Evolutionary conservation across 2,329 filamentous ascomycete genomes (phyloP).

Genomic region (Aspergillus persii): DNA sequence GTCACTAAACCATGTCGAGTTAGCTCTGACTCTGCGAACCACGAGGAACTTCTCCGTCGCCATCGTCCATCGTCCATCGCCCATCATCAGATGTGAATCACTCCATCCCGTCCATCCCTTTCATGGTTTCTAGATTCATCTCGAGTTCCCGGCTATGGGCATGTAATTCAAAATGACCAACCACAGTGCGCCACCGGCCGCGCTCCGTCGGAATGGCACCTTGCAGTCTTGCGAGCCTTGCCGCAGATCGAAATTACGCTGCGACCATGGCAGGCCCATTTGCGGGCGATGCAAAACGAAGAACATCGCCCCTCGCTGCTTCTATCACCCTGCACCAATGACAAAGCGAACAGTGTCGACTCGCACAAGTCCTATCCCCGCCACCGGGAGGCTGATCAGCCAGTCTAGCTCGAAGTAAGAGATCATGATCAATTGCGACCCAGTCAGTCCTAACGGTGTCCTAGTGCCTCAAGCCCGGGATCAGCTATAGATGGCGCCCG

Average conservation of each 20-base stretch:
- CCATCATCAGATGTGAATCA: neutral
- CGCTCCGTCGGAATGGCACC: constrained; percentile 36
- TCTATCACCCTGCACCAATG: constrained; percentile 41
- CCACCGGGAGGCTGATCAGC: constrained; percentile 16
- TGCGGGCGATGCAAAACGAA: constrained; percentile 33
- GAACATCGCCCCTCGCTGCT: constrained; percentile 30
- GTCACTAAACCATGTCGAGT: neutral
- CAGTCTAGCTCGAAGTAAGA: constrained; percentile 25
- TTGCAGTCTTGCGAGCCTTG: constrained; percentile 40
- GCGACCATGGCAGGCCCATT: constrained; percentile 35
- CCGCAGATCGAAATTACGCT: constrained; percentile 37
- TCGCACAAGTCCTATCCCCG: constrained; percentile 8
- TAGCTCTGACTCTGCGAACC: neutral
- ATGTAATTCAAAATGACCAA: neutral
- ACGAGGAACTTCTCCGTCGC: neutral
- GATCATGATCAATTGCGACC: neutral
- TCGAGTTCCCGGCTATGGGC: neutral
- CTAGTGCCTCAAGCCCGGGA: constrained; percentile 25
- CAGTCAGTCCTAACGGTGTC: neutral
- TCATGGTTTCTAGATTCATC: neutral
- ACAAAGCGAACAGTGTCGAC: constrained; percentile 26
- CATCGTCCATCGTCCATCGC: neutral
- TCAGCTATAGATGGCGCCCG: constrained; percentile 17
- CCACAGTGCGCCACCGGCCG: constrained; percentile 8
- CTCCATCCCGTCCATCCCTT: neutral